Base-by-base conservation (phyloP, 805 yeast species). In the Yarrowia osloensis region DNA sequence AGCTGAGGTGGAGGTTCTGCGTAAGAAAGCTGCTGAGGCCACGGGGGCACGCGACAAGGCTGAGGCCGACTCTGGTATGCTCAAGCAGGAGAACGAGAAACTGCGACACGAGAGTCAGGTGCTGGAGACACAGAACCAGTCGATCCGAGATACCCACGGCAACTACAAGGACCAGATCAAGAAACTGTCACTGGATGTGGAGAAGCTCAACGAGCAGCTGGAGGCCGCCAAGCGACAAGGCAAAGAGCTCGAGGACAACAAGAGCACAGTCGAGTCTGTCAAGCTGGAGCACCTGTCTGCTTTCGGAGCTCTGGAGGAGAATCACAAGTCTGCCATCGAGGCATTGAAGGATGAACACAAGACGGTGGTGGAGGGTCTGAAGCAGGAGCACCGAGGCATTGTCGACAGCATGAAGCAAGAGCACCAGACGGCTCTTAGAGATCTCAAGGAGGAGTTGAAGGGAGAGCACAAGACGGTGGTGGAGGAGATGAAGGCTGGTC, bases 81-180 rank as follows among this genome's bases (percentile, higher is more conserved):
- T 54, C 21, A 29, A 26, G 5, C 44, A 54, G 44, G 65, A 57
- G 42, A 31, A 29, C 22, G 66, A 61, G 31, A 44, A 44, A 13
- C 44, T 61, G 42, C 39, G 44, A 21, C 66, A 61, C 33, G 66
- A 61, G 33, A 44, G 22, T 26, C 66, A 61, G 44, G 35, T 24
- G 44, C 54, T 61, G 19, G 55, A 61, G 44, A 61, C 66, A 1
- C 66, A 61, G 17, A 61, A 61, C 66, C 52, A 44, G 44, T 61
- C 66, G 21, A 44, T 61, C 4, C 21, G 54, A 61, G 66, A 61
- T 31, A 46, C 66, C 42, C 66, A 61, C 44, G 33, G 54, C 54
- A 46, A 44, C 52, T 61, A 61, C 33, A 61, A 61, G 54, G 66
- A 61, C 3, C 66, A 61, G 46, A 61, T 61, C 22, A 61, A 61